A percentile compares a stretch with the other conserved stretches of the same genome.
These are phyloP conservation scores for Hypoxylon fuscum DNA, from an alignment of 495 filamentous ascomycete species.

Conservation along the genomic window DNA sequence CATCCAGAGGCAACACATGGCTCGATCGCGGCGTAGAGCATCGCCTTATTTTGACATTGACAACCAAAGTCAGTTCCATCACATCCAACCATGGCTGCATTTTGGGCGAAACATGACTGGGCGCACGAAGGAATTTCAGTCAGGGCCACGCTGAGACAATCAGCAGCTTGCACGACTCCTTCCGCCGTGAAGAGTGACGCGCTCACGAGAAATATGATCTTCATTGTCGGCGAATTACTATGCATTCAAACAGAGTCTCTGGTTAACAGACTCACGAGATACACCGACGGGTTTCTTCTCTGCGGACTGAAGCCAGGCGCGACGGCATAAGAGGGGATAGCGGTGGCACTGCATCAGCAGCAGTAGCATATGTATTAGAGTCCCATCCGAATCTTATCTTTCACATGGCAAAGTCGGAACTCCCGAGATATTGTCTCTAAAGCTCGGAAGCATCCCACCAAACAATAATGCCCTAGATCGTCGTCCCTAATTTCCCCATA, in stretches of 20 bases:
- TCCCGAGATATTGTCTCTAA: background rate
- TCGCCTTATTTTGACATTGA: constrained; percentile 43
- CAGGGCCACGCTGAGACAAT: constrained; percentile 41
- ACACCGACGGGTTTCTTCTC: background rate
- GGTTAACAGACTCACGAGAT: background rate
- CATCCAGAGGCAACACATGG: constrained; percentile 42
- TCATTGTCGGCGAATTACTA: background rate
- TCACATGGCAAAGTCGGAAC: constrained; percentile 12
- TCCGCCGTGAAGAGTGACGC: background rate
- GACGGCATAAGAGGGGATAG: background rate
- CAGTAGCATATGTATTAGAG: background rate
- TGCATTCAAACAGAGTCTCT: background rate
- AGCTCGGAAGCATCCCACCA: background rate
- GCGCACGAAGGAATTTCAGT: constrained; percentile 43
- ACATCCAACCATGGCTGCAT: constrained; percentile 40
- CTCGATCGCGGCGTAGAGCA: constrained; percentile 41
- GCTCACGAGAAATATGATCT: background rate
- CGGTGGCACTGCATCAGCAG: background rate
- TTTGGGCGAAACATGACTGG: constrained; percentile 43
- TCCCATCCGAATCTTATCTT: background rate
- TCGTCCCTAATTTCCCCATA: background rate
- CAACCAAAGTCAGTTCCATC: constrained; percentile 43
- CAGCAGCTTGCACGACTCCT: constrained; percentile 7
- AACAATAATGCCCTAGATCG: background rate
- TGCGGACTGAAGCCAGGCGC: background rate